Conservation (phyloP, 2,329 filamentous ascomycete species). For the Setomelanomma holmii region DNA sequence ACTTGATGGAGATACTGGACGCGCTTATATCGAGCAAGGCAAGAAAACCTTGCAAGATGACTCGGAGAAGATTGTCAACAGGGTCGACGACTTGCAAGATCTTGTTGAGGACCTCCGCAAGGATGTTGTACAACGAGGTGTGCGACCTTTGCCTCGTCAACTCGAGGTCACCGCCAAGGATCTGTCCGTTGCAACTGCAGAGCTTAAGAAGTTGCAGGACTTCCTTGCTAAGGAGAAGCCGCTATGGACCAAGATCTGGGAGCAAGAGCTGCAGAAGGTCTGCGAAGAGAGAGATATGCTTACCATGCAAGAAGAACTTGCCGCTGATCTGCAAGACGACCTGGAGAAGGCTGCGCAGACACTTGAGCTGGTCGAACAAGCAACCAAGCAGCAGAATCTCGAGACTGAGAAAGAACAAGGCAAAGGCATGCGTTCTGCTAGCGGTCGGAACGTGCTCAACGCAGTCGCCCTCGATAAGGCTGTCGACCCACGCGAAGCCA, state of each 20-base stretch:
- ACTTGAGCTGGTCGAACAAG: constrained; percentile 93
- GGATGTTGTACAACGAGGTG: constrained; percentile 91
- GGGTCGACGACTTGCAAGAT: constrained; percentile 97
- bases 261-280: constrained; percentile 93
- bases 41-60: constrained; percentile 88
- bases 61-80: constrained; percentile 86
- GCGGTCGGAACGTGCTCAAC: constrained; percentile 45
- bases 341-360: constrained; percentile 93
- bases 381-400: constrained; percentile 92
- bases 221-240: constrained; percentile 92
- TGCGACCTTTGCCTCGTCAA: constrained; percentile 87
- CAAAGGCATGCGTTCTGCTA: constrained; percentile 59
- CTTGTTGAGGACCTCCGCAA: constrained; percentile 95
- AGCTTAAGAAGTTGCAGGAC: constrained; percentile 93
- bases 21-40: constrained; percentile 82
- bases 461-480: constrained; percentile 54
- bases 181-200: constrained; percentile 78
- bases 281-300: constrained; percentile 95
- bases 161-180: constrained; percentile 90
- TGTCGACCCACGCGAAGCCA: constrained; percentile 78
- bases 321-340: constrained; percentile 91
- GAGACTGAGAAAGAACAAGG: constrained; percentile 68
- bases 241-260: constrained; percentile 99
- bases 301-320: constrained; percentile 94
- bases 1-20: constrained; percentile 78